Conservation (phyloP, 2,329 filamentous ascomycete species). For the Ceratocystis colombiana region DNA sequence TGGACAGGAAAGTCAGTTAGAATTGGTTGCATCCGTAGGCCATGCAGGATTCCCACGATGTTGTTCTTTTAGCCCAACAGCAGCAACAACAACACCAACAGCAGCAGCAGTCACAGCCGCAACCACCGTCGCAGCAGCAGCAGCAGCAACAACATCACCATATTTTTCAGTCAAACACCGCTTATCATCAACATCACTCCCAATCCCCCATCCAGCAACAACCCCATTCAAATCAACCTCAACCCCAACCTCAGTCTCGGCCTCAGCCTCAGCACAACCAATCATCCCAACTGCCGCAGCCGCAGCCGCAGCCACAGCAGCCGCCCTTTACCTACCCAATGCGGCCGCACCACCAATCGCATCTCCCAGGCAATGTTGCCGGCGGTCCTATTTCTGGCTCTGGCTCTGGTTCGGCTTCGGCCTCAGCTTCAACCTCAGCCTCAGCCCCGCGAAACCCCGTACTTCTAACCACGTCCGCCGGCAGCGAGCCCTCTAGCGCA, state of each 20-base stretch:
- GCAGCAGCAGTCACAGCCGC: slow-evolving; percentile 27
- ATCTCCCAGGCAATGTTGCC: slow-evolving; percentile 43
- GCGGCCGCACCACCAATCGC: slow-evolving; percentile 66
- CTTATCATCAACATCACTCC: slow-evolving; percentile 15
- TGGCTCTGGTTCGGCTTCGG: slow-evolving; percentile 28
- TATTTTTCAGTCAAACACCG: not conserved
- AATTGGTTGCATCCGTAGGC: slow-evolving; percentile 14
- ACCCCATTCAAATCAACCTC: slow-evolving; percentile 14
- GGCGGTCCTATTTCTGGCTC: slow-evolving; percentile 32
- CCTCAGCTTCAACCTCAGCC: slow-evolving; percentile 44
- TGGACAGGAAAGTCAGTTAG: not conserved
- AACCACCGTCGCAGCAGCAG: slow-evolving; percentile 27
- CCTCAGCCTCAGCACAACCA: slow-evolving; percentile 32
- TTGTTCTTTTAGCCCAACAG: slow-evolving; percentile 23
- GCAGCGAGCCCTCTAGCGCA: slow-evolving; percentile 62
- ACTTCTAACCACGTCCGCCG: slow-evolving; percentile 30
- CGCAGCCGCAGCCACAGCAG: slow-evolving; percentile 43
- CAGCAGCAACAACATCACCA: slow-evolving; percentile 5
- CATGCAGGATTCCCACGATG: slow-evolving; percentile 26
- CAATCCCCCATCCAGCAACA: slow-evolving; percentile 10
- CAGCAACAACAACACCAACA: slow-evolving; percentile 28
- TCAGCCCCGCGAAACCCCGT: slow-evolving; percentile 48
- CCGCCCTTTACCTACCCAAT: slow-evolving; percentile 79
- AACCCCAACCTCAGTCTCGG: slow-evolving; percentile 30
- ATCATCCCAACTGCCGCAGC: slow-evolving; percentile 36